Conservation (phyloP, 441 rosid species). For the Raphanus hybrid region DNA sequence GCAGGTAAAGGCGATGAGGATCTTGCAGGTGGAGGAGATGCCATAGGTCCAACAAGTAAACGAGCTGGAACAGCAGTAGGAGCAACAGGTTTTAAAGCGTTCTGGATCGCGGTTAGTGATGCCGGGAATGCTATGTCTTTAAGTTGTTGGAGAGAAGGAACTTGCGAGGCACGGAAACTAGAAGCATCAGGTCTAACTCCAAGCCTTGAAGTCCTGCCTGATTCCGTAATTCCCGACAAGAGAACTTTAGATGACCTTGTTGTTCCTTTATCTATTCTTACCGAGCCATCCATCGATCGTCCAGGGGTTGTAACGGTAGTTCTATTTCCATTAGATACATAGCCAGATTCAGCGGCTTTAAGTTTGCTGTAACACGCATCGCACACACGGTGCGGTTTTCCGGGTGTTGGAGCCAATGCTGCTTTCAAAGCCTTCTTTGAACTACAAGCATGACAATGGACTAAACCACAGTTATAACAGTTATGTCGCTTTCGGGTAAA, state of each 20-base stretch:
- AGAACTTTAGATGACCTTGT: slow-evolving; percentile 57
- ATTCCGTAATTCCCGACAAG: slow-evolving; percentile 59
- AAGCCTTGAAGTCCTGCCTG: slow-evolving; percentile 56
- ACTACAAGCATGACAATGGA: slow-evolving; percentile 94
- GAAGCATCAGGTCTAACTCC: slow-evolving; percentile 55
- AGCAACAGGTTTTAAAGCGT: slow-evolving; percentile 59
- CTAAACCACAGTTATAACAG: slow-evolving; percentile 90
- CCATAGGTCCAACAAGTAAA: slow-evolving; percentile 51
- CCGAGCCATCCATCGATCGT: slow-evolving; percentile 60
- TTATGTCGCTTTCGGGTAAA: slow-evolving; percentile 90
- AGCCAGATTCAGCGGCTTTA: slow-evolving; percentile 71
- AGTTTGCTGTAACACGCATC: slow-evolving; percentile 86
- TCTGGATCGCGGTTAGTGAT: slow-evolving; percentile 69
- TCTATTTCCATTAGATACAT: slow-evolving; percentile 44
- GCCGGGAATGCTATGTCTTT: slow-evolving; percentile 83
- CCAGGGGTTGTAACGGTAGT: slow-evolving; percentile 47
- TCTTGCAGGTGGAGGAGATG: slow-evolving; percentile 50
- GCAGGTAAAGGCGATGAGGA: slow-evolving; percentile 36
- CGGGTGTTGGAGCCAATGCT: slow-evolving; percentile 95
- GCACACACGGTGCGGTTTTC: slow-evolving; percentile 95
- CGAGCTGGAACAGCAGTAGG: slow-evolving; percentile 38
- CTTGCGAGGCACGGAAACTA: slow-evolving; percentile 73
- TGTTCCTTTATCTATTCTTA: slow-evolving; percentile 50
- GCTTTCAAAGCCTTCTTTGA: slow-evolving; percentile 91
- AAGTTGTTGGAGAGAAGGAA: slow-evolving; percentile 65